Base-by-base conservation (phyloP, 192 early-diverging fungal species). In the Entomortierella beljakovae region DNA sequence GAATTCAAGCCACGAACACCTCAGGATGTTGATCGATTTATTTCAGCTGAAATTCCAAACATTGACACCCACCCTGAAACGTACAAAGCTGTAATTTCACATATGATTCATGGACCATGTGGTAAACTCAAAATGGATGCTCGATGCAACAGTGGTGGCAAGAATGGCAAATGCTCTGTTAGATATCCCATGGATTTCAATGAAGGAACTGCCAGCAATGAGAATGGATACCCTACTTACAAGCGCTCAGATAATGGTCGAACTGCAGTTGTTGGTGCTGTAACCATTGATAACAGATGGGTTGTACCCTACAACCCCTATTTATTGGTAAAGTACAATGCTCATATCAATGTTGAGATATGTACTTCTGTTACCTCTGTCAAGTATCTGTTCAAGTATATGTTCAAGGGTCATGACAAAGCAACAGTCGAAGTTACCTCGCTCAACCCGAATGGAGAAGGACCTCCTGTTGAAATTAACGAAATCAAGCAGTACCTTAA, bases 331-430 rank as follows among this genome's bases (percentile, higher is more conserved):
- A 81, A 81, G 29, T 81, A 68, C 50, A 37, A 68, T 54, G 64
- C 64, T 2, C 71, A 81, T 23, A 73, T 81, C 10, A 73, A 81
- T 62, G 62, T 81, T 15, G 66, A 81, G 54, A 56, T 72, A 25
- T 61, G 68, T 38, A 46, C 26, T 18, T 60, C 59, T 34, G 20
- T 55, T 9, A 34, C 4, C 3, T 51, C 59, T 7, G 59, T 70
- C 3, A 55, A 63, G 16, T 57, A 68, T 31, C 22, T 82, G 0
- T 71, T 37, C 59, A 46, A 64, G 53, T 68, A 82, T 33, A 35
- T 71, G 5, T 53, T 56, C 60, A 69, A 71, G 23, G 60, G 54
- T 5, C 62, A 67, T 62, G 74, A 77, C 51, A 13, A 53, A 10
- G 33, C 57, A 16, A 59, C 29, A 9, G n/a, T 60, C 23, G 37